These are phyloP conservation scores for Phytophthora pistaciae DNA, from an alignment of 352 stramenopile genomes.

Conservation along the genomic window DNA sequence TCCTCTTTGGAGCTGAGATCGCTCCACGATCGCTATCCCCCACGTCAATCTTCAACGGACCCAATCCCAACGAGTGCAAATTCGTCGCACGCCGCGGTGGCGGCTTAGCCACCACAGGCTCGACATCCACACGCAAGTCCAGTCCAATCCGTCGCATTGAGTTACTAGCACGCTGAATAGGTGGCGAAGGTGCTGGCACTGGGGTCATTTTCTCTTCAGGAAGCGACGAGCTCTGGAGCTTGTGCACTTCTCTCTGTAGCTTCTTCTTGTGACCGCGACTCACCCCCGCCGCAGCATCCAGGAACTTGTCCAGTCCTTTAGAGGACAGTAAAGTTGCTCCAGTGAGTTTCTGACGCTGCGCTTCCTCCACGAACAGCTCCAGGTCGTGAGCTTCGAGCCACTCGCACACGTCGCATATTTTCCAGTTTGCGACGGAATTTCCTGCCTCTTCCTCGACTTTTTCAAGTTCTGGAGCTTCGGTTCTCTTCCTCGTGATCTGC, in stretches of 20 bases:
- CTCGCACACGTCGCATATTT: conserved; percentile 49
- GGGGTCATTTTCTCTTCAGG: conserved; percentile 7
- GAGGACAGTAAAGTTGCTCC: conserved; percentile 55
- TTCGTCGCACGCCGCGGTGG: conserved; percentile 5
- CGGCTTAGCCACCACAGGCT: conserved; percentile 18
- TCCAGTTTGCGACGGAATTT: conserved; percentile 37
- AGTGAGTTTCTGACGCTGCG: conserved; percentile 50
- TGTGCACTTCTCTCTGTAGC: conserved; percentile 78
- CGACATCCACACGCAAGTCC: conserved; percentile 68
- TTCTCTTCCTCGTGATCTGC: conserved; percentile 16
- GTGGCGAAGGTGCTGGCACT: conserved; percentile 17
- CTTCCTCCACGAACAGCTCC: conserved; percentile 62
- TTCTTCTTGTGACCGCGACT: conserved; percentile 85
- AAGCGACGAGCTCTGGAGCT: conserved; percentile 47
- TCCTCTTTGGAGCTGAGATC: conserved; percentile 20
- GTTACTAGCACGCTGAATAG: conserved; percentile 18
- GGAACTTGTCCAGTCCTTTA: conserved; percentile 54
- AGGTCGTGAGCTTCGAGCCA: conserved; percentile 76
- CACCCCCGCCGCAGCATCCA: conserved; percentile 57
- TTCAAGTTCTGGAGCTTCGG: conserved; percentile 11
- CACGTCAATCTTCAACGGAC: conserved; percentile 62
- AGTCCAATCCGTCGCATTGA: conserved; percentile 53
- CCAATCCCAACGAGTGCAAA: conserved; percentile 50
- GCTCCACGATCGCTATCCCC: conserved; percentile 19
- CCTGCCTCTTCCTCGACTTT: conserved; percentile 6